Conservation (phyloP, 2,329 filamentous ascomycete species). For the Coniochaeta ligniaria region DNA sequence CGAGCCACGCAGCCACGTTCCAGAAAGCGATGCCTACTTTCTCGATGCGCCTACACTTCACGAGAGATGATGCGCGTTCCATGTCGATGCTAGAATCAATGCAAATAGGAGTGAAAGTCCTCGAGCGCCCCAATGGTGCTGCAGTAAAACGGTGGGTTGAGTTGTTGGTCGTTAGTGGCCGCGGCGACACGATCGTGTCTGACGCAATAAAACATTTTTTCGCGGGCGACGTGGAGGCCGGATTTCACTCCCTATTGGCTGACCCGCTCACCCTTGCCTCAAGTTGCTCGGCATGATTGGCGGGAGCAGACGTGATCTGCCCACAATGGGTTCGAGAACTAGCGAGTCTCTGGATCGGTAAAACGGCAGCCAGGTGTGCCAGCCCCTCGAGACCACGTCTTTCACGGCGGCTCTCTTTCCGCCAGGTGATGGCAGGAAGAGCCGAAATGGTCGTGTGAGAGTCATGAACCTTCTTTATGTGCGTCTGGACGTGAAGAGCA, state of each 20-base stretch:
- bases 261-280: background rate
- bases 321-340: background rate
- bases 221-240: constrained; percentile 1
- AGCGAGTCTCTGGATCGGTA: background rate
- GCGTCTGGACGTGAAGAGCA: no score
- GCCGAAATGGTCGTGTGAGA: no score
- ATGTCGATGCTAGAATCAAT: no score
- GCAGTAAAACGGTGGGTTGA: no score
- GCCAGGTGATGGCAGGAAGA: background rate
- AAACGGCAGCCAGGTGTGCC: background rate
- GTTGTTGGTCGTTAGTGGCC: no score
- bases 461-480: no score
- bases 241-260: background rate
- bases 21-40: background rate
- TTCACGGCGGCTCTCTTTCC: no score
- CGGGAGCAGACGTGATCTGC: background rate
- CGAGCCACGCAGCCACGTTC: background rate
- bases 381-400: no score
- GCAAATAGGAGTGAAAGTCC: no score
- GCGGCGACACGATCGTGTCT: background rate
- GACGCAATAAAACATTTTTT: constrained; percentile 3
- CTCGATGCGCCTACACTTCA: no score
- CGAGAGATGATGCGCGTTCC: no score
- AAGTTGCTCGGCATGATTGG: background rate
- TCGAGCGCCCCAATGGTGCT: no score